Evolutionary conservation across 306 rosid species (phyloP).

Genomic region (barrel medic (Medicago truncatula)): DNA sequence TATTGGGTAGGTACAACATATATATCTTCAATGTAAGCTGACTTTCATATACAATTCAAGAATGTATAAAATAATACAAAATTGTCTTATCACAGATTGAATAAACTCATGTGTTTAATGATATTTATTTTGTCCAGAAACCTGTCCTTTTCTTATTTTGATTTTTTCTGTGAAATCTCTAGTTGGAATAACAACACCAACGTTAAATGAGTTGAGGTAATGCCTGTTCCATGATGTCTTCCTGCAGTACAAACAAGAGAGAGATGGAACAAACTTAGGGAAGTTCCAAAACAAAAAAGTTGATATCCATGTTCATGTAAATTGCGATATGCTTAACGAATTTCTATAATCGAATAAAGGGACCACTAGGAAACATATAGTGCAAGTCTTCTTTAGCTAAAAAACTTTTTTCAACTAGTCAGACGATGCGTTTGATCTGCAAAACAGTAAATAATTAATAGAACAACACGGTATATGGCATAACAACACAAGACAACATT

Average conservation of each 20-base stretch:
- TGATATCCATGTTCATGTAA: background rate
- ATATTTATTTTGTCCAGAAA: constrained; percentile 30
- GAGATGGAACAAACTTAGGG: constrained; percentile 23
- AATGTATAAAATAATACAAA: constrained; percentile 5
- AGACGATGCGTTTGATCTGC: too few species aligned
- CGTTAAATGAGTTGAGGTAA: constrained; percentile 45
- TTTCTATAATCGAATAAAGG: background rate
- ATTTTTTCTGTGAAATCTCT: constrained; percentile 46
- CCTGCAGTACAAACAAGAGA: constrained; percentile 49
- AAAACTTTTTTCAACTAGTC: too few species aligned
- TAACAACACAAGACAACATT: too few species aligned
- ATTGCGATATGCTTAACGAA: background rate
- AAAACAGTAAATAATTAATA: too few species aligned
- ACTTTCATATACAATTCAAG: constrained; percentile 26
- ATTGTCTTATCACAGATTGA: background rate
- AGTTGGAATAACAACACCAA: constrained; percentile 44
- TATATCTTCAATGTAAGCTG: background rate
- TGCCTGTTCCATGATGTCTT: constrained; percentile 59
- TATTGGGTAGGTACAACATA: background rate
- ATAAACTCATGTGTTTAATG: constrained; percentile 4
- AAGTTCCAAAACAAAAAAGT: background rate
- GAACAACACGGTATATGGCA: too few species aligned
- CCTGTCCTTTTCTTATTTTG: constrained; percentile 41
- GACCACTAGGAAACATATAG: constrained; percentile 10
- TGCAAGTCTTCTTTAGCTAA: background rate